phyloP scores from a whole-genome alignment of 148 eudicot genomes.

The Chenopodium berlandieri region DNA sequence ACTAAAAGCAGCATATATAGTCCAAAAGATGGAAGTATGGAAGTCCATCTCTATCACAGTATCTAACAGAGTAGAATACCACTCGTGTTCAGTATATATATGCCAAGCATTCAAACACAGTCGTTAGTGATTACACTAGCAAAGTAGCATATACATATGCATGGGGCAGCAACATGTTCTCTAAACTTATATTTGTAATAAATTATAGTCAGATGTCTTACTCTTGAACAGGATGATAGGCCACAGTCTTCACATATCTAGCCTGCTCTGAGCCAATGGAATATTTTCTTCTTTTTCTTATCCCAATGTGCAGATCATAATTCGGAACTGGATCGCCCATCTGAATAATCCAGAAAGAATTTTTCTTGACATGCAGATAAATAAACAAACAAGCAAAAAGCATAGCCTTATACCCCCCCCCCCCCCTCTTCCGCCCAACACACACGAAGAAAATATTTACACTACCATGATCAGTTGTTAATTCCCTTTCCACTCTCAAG shows the following conservation, averaged over 20 bases:
- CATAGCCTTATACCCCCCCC: no score
- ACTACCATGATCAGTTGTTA: no score
- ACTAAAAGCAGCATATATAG: not conserved
- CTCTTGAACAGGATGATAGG: slow-evolving; percentile 68
- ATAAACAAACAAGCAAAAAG: not conserved
- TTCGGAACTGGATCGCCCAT: slow-evolving; percentile 36
- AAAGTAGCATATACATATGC: not conserved
- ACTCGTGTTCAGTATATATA: not conserved
- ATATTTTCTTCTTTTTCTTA: slow-evolving; percentile 74
- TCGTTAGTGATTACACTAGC: not conserved
- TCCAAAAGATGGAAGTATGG: not conserved
- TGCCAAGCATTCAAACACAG: not conserved
- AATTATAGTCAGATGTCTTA: slow-evolving; percentile 35
- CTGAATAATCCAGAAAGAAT: slow-evolving; percentile 37
- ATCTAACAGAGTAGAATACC: not conserved
- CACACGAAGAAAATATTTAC: no score
- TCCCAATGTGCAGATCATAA: slow-evolving; percentile 62
- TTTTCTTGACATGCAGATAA: not conserved
- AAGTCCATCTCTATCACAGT: not conserved
- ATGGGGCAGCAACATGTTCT: not conserved
- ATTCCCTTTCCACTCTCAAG: no score
- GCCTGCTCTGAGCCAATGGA: slow-evolving; percentile 54
- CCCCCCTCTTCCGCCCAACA: no score
- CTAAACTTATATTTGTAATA: not conserved
- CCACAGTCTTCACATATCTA: slow-evolving; percentile 47